Evolutionary conservation across 2,329 filamentous ascomycete species (phyloP).

Genomic region (Aureobasidium lini): DNA sequence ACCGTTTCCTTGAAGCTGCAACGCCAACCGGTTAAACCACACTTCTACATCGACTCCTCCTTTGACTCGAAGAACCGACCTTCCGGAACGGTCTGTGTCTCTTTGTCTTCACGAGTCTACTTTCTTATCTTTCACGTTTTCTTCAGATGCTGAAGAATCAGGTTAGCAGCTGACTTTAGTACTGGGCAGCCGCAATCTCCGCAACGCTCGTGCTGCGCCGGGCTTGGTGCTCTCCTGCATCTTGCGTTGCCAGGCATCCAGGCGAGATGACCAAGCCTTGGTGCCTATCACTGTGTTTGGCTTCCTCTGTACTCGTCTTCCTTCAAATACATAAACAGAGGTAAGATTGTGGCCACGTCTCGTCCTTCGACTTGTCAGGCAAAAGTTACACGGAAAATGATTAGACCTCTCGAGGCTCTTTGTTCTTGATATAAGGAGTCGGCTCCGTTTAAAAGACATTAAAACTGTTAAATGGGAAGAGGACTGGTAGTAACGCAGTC

Average conservation of each 20-base stretch:
- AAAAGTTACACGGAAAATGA: not conserved
- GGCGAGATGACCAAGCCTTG: not conserved
- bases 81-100: not conserved
- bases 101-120: not conserved
- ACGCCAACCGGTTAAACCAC: not conserved
- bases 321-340: not conserved
- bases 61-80: not conserved
- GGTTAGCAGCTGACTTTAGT: not conserved
- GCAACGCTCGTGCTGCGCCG: not conserved
- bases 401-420: not conserved
- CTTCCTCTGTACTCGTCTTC: not conserved
- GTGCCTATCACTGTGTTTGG: not conserved
- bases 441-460: not conserved
- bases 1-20: not conserved
- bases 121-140: not conserved
- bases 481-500: not conserved
- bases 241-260: constrained; percentile 5
- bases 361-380: not conserved
- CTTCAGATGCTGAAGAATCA: constrained; percentile 3
- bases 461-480: no score
- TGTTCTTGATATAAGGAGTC: not conserved
- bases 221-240: not conserved
- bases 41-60: not conserved
- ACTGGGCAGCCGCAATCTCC: not conserved
- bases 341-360: not conserved